Base-by-base conservation (phyloP, 805 yeast genomes). In the Yarrowia sp. region DNA sequence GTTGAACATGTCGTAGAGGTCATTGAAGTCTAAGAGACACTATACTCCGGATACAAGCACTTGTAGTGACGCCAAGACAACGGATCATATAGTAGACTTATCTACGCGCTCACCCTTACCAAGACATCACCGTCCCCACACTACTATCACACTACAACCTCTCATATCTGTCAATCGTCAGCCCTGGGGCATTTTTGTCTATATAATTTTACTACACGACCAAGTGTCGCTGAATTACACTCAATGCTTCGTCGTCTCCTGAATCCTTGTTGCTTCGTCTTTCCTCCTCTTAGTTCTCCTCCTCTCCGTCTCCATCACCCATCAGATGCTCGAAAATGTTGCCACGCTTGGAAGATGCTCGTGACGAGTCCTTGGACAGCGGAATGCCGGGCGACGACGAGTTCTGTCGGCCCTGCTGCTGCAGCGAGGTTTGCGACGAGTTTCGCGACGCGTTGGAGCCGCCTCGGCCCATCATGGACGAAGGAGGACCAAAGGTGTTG, bases 211-310 rank as follows among this genome's bases (percentile, higher is more conserved):
- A 56, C 63, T 56, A 56, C 63, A 56, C 63, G 63, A 56, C 63
- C 63, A n/a, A 26, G 40, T 56, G 63, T 56, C 63, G 63, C 63
- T 56, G 82, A 70, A 86, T 88, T 70, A 76, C 80, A 41, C 76
- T 88, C 65, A 88, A 89, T 76, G 94, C 94, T 9, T 90, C 89
- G 78, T 86, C 91, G 19, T 32, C 53, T 32, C 53, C 40, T 14
- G 43, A 26, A 26, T 26, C 32, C 32, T 26, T 5, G 7, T 26
- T 3, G 4, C 32, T 26, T 26, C 32, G 32, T 26, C 32, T 26
- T 38, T 93, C 94, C 38, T 81, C 90, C 72, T 93, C 92, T 58
- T 86, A 59, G 65, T 59, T 59, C 55, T 63, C 67, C 45, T 69
- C 71, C 43, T 53, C 67, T 49, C 69, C 66, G 12, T 72, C 74